These are phyloP conservation scores for Thecaphora thlaspeos DNA, from an alignment of 1,284 basidiomycete genomes.

Conservation along the genomic window DNA sequence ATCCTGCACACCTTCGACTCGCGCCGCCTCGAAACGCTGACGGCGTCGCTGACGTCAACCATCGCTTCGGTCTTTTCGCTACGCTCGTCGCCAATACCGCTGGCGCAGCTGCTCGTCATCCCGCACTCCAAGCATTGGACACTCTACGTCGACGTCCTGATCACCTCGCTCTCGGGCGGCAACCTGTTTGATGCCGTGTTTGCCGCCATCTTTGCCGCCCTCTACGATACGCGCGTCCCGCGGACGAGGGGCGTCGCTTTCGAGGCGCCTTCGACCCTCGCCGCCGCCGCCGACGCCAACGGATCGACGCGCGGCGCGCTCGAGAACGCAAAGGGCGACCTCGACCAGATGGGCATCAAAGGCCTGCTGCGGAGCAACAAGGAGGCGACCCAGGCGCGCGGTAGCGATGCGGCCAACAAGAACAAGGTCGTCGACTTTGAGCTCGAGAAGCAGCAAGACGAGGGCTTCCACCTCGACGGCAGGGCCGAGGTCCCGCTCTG, in stretches of 20 bases:
- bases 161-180: slow-evolving; percentile 48
- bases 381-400: slow-evolving; percentile 7
- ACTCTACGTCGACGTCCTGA: slow-evolving; percentile 44
- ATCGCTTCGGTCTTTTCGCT: slow-evolving; percentile 25
- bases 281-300: slow-evolving; percentile 19
- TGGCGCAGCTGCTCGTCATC: slow-evolving; percentile 42
- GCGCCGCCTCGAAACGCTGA: slow-evolving; percentile 21
- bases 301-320: slow-evolving; percentile 14
- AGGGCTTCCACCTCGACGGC: slow-evolving; percentile 30
- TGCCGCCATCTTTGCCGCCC: slow-evolving; percentile 43
- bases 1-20: slow-evolving; percentile 30
- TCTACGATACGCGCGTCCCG: slow-evolving; percentile 45
- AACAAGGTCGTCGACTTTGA: slow-evolving; percentile 47
- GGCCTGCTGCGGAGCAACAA: slow-evolving; percentile 37
- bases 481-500: slow-evolving; percentile 45
- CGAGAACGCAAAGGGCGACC: slow-evolving; percentile 23
- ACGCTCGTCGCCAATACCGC: slow-evolving; percentile 27
- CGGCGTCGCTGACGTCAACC: slow-evolving; percentile 30
- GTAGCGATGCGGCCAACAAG: not conserved
- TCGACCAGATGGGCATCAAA: slow-evolving; percentile 43
- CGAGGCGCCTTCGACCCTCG: slow-evolving; percentile 32
- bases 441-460: slow-evolving; percentile 40
- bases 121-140: slow-evolving; percentile 48
- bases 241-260: slow-evolving; percentile 41
- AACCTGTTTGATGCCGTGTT: slow-evolving; percentile 50